Percentiles rank a stretch among this genome's conserved stretches.
Evolutionary conservation across 441 rosid species (phyloP).

Genomic region (Hura crepitans): DNA sequence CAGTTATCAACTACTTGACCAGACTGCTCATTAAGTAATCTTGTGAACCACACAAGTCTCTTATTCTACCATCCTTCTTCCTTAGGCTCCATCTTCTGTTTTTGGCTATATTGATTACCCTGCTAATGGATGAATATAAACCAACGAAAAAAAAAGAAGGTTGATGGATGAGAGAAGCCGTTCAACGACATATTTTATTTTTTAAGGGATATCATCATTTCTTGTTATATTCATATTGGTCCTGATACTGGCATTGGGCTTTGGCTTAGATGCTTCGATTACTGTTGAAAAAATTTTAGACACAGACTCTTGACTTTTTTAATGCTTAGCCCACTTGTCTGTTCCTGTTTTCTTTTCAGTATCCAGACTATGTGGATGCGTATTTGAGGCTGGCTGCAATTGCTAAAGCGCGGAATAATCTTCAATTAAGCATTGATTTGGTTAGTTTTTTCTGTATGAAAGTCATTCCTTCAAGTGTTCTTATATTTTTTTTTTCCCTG

Average conservation of each 20-base stretch:
- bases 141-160: too few species aligned
- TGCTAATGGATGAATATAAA: neutral
- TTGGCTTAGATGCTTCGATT: neutral
- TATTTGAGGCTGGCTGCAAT: constrained; percentile 93
- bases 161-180: neutral
- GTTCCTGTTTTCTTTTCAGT: constrained; percentile 43
- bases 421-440: constrained; percentile 94
- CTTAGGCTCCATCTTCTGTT: neutral
- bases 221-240: neutral
- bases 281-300: neutral
- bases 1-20: neutral
- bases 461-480: neutral
- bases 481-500: constrained; percentile 11
- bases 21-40: too few species aligned
- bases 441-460: constrained; percentile 29
- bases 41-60: neutral
- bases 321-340: constrained; percentile 24
- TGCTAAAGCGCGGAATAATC: constrained; percentile 85
- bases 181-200: neutral
- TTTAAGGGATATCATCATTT: neutral
- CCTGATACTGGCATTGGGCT: neutral
- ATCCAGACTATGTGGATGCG: constrained; percentile 89
- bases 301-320: constrained; percentile 9
- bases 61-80: neutral
- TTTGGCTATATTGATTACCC: neutral